Base-by-base conservation (phyloP, 164 flowering plant genomes). In the Nymphaea thermarum region DNA sequence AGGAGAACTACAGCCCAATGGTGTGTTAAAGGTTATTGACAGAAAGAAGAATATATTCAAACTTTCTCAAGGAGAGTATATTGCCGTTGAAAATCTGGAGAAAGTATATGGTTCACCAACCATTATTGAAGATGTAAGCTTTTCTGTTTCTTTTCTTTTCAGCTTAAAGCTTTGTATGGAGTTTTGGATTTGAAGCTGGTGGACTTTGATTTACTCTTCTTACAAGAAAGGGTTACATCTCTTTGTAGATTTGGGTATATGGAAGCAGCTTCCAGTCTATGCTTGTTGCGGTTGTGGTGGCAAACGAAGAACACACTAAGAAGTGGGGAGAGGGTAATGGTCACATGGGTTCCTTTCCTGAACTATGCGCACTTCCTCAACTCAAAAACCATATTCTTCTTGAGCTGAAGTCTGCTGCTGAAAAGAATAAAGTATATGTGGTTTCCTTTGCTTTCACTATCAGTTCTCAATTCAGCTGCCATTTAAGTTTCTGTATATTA, bases 51-150 rank as follows among this genome's bases (percentile, higher is more conserved):
- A 94, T 80, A 85, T 94, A 6, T 82, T 94, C 64, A 94, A 94
- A 70, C 93, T 94, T 10, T 90, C 99, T 65, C 99, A 94, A 73
- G 99, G 99, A 77, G 99, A 94, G 78, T 91, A 94, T 75, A 85
- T 94, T 66, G 96, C 96, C 8, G 84, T 86, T 59, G 99, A 94
- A 75, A 68, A 91, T 72, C 79, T 94, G 75, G 99, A 94, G 74
- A 91, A 88, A 73, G 80, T 87, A 44, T 94, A 84, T 67, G 57
- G 77, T 3, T 78, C 77, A 63, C 72, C 82, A 61, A 85, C 95
- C 11, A 82, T 91, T 70, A 80, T 88, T 68, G 96, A 88, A 72
- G 97, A 91, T 77, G 99, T 94, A 66, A 88, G 89, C 68, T 71
- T 68, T 69, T 62, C 59, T 71, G 44, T 60, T 8, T 41, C 12